Evolutionary conservation across 345 rosid genomes (phyloP), one percentile per base, ranked within the genome.

Genomic region (Brassica incana): DNA sequence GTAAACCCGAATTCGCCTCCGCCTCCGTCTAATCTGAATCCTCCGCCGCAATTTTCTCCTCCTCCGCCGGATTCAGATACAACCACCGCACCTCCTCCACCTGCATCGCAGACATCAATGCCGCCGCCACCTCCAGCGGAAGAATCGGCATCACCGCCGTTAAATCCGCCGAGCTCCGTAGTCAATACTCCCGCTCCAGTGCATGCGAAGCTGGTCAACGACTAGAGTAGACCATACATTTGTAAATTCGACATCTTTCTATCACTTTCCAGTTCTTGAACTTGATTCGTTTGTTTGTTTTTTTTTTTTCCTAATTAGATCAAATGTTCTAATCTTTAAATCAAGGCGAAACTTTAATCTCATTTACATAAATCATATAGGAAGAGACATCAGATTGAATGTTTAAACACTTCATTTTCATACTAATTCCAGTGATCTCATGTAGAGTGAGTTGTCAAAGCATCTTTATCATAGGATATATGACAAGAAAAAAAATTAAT

Each of bases 131-230:
- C 61, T 16, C 61, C 61, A 7, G 61, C 61, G 1, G 60, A 6
- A 54, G 61, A 16, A 54, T 54, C 61, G 25, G 61, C 87, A 33
- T 71, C 90, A 14, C 88, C 97, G 65, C 97, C 99, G 5, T 65
- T 66, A 40, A 88, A 71, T 74, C 92, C 88, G 62, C 91, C 97
- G 23, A 81, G 78, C 77, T 81, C 91, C 5, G 77, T 68, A 77
- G 71, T 76, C 71, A 86, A 62, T 50, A 67, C 86, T 74, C 95
- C 92, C 9, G 95, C 88, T 52, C 97, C 94, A 67, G 82, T 84
- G 85, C 88, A 87, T 80, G 84, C 88, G 58, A 66, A 70, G 72
- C 64, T 73, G 40, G 68, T 81, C 70, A 62, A 74, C 15, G 29
- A 74, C 32, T 80, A 77, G 29, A 74, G 50, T 65, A 11, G 59